Evolutionary conservation across 306 rosid genomes (phyloP), one percentile per base, ranked within the genome.

Genomic region (Leucaena leucocephala): DNA sequence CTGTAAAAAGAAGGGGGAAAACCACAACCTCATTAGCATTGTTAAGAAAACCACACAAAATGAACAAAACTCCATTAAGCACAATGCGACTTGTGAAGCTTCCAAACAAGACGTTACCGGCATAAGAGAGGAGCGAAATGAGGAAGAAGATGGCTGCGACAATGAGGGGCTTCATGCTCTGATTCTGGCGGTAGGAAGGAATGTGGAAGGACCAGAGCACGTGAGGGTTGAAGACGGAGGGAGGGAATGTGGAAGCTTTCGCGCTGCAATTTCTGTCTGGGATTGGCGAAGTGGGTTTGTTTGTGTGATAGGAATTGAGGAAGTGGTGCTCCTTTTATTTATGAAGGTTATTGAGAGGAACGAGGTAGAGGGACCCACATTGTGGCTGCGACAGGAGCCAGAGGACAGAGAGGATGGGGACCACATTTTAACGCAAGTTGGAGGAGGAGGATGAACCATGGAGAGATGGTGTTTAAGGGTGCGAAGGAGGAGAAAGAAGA

Each of bases 101-200:
- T 13, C 16, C 27, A 27, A 0, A 40, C 17, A 17, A 1, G 2
- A 54, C 21, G 17, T 78, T 80, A 76, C 97, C 94, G 84, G 97
- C n/a, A 40, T 81, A 76, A 16, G 80, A 22, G 68, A 71, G 71
- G 36, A 86, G 17, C 34, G 81, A 75, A 19, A 86, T 4, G 83
- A 74, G 33, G 54, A 85, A n/a, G 80, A 84, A 59, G 78, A 76
- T 0, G 17, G 68, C 7, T 74, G 33, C 6, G 49, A 87, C 9
- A 12, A 81, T 42, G 64, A 59, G 70, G 6, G 17, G 82, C 38
- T 84, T 83, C 97, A 90, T 84, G 71, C 77, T 83, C 87, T 74
- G 88, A 39, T 71, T 73, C 77, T 52, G 44, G 2, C 61, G 33
- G 3, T 12, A 46, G 74, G 27, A 27, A 27, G 27, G 27, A 27